These are phyloP conservation scores for Vigna hirtella DNA, from an alignment of 306 rosid species.

Conservation along the genomic window DNA sequence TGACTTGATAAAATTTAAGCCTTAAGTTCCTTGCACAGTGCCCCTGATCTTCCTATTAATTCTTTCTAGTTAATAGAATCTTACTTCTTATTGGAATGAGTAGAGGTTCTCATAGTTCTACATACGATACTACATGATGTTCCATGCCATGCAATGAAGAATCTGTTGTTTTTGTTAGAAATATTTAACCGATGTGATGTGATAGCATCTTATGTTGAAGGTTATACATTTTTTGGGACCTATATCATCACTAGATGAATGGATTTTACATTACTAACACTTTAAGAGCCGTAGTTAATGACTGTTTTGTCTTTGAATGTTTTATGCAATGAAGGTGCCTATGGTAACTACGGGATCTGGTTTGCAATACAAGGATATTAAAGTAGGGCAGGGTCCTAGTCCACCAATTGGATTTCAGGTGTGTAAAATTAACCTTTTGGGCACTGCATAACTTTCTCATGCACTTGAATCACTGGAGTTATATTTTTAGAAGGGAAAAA, in stretches of 20 bases:
- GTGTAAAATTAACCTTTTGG: slow-evolving; percentile 28
- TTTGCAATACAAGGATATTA: slow-evolving; percentile 89
- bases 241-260: slow-evolving; percentile 5
- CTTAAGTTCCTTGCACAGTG: neutral
- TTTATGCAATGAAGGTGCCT: slow-evolving; percentile 68
- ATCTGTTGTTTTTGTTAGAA: slow-evolving; percentile 21
- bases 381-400: slow-evolving; percentile 85
- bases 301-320: slow-evolving; percentile 15
- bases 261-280: slow-evolving; percentile 15
- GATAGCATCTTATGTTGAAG: neutral
- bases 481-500: neutral
- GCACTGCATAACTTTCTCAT: slow-evolving; percentile 6
- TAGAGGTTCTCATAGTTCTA: slow-evolving; percentile 22
- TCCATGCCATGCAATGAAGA: neutral
- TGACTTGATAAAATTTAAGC: slow-evolving; percentile 12
- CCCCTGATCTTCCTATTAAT: neutral
- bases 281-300: slow-evolving; percentile 37
- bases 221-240: slow-evolving; percentile 8
- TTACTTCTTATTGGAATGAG: neutral
- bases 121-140: neutral
- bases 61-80: slow-evolving; percentile 14
- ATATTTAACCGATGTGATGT: neutral
- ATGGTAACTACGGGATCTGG: slow-evolving; percentile 90
- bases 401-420: slow-evolving; percentile 99
- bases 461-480: slow-evolving; percentile 1